These are phyloP conservation scores for Kodamaea derodonti DNA, from an alignment of 1,139 yeast genomes.

Conservation along the genomic window DNA sequence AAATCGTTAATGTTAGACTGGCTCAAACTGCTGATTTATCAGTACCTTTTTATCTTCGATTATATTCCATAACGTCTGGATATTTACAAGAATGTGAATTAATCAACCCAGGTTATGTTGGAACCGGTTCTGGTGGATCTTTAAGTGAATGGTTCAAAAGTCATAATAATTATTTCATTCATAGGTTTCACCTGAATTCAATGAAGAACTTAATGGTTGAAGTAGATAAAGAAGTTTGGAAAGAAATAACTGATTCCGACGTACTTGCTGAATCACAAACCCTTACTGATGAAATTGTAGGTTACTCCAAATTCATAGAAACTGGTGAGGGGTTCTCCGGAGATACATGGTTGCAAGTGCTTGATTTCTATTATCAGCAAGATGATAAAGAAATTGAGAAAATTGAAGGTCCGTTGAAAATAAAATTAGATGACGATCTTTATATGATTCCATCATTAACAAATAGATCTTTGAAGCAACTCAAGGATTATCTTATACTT, in stretches of 20 bases:
- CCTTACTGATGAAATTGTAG: constrained; percentile 52
- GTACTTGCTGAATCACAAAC: constrained; percentile 44
- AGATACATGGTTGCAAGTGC: constrained; percentile 44
- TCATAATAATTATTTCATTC: constrained; percentile 61
- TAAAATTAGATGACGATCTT: constrained; percentile 34
- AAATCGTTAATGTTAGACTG: constrained; percentile 72
- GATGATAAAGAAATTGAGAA: not conserved
- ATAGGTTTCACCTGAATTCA: constrained; percentile 52
- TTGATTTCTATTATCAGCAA: constrained; percentile 22
- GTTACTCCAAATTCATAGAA: constrained; percentile 46
- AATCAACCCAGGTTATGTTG: constrained; percentile 68
- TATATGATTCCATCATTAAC: constrained; percentile 46
- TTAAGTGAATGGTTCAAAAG: constrained; percentile 65
- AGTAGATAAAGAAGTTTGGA: constrained; percentile 77
- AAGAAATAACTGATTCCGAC: constrained; percentile 41
- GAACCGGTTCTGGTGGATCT: constrained; percentile 46
- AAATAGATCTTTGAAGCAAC: constrained; percentile 28
- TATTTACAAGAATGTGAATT: constrained; percentile 84
- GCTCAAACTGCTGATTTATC: constrained; percentile 62
- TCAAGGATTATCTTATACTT: constrained; percentile 49
- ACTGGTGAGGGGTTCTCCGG: constrained; percentile 25
- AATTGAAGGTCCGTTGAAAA: constrained; percentile 14
- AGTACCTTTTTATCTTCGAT: constrained; percentile 53
- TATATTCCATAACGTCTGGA: constrained; percentile 63
- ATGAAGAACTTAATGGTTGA: constrained; percentile 41